Conservation (phyloP, 306 rosid genomes). For the Vicia sativa region DNA sequence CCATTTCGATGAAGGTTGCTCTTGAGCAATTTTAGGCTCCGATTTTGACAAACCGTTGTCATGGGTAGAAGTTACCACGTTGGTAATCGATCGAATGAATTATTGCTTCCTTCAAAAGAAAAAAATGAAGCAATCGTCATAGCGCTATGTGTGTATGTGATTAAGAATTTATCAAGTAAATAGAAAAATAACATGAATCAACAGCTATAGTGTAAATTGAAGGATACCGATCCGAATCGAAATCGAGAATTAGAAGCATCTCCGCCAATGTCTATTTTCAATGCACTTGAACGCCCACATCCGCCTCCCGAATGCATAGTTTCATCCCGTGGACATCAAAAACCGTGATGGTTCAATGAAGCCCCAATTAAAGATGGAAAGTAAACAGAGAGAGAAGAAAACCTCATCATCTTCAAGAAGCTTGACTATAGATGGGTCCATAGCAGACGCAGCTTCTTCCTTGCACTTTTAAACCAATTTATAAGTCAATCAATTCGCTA, state of each 20-base stretch:
- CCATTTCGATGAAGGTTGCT: constrained; percentile 62
- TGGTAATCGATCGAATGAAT: constrained; percentile 56
- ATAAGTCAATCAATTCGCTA: no score
- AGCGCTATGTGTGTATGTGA: constrained; percentile 27
- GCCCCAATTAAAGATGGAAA: constrained; percentile 14
- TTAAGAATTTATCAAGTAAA: constrained; percentile 25
- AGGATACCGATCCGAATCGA: constrained; percentile 56
- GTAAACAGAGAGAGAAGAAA: constrained; percentile 28
- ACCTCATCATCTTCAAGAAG: constrained; percentile 95
- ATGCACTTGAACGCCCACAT: constrained; percentile 87
- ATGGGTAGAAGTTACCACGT: constrained; percentile 44
- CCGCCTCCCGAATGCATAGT: constrained; percentile 88
- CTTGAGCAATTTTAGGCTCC: constrained; percentile 55
- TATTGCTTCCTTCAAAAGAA: constrained; percentile 57
- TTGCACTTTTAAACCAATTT: no score
- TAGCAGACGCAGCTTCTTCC: constrained; percentile 2
- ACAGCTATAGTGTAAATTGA: constrained; percentile 13
- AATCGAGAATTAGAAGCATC: constrained; percentile 56
- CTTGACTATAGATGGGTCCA: constrained; percentile 91
- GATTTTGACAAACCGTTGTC: constrained; percentile 59
- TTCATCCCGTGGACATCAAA: constrained; percentile 62
- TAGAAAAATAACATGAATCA: constrained; percentile 27
- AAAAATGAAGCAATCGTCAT: constrained; percentile 39
- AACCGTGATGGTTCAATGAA: constrained; percentile 9
- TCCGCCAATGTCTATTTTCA: constrained; percentile 79